Evolutionary conservation across 768 basidiomycete genomes (phyloP).

Genomic region (Mycena metata): DNA sequence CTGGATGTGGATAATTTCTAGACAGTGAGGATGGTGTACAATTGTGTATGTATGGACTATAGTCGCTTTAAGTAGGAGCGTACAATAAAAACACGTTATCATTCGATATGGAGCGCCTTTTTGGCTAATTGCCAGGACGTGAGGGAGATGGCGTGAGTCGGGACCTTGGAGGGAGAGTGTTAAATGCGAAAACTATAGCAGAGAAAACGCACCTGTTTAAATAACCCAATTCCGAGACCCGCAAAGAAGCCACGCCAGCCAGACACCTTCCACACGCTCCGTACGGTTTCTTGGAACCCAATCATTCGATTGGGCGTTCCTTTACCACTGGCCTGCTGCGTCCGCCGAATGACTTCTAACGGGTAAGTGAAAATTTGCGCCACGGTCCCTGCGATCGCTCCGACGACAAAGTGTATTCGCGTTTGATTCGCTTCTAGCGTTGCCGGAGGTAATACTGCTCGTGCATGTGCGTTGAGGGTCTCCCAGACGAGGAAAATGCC

Average conservation of each 20-base stretch:
- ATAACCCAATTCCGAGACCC: conserved; percentile 43
- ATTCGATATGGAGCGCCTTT: conserved; percentile 17
- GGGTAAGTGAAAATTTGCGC: conserved; percentile 45
- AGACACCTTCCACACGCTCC: conserved; percentile 36
- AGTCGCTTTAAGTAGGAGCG: conserved; percentile 5
- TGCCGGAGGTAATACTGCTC: conserved; percentile 33
- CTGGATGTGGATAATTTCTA: conserved; percentile 53
- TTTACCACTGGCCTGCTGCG: conserved; percentile 45
- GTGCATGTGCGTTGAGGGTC: conserved; percentile 43
- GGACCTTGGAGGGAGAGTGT: conserved; percentile 31
- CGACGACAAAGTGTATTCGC: conserved; percentile 45
- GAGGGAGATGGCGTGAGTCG: conserved; percentile 45
- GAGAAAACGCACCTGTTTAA: conserved; percentile 39
- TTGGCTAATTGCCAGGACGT: conserved; percentile 41
- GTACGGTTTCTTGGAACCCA: conserved; percentile 42
- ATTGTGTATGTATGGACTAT: conserved; percentile 22
- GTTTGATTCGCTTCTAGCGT: conserved; percentile 40
- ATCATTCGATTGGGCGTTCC: conserved; percentile 41
- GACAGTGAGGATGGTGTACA: conserved; percentile 10
- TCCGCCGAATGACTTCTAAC: conserved; percentile 45
- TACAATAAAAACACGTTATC: conserved; percentile 22
- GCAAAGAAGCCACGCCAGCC: conserved; percentile 46
- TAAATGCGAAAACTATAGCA: not conserved
- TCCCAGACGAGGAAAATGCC: conserved; percentile 46
- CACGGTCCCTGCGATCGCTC: conserved; percentile 43